Percentiles rank a stretch among this genome's conserved stretches.
These are phyloP conservation scores for Pelargonium citronellum DNA, from an alignment of 441 rosid species.

Conservation along the genomic window DNA sequence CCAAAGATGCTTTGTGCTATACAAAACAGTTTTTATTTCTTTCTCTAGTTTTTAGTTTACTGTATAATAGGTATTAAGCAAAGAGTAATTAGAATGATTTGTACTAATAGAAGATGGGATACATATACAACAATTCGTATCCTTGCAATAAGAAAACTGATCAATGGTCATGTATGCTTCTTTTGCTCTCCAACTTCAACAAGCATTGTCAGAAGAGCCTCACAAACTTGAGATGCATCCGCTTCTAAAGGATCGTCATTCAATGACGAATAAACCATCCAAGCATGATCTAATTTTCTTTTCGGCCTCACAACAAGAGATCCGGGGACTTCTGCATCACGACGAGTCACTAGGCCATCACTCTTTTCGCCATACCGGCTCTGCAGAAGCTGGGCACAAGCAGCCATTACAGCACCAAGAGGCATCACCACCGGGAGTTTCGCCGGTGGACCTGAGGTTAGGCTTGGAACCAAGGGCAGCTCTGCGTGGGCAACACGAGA, in stretches of 20 bases:
- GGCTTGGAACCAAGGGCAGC: conserved; percentile 42
- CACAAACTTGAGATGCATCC: conserved; percentile 83
- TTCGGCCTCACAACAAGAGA: conserved; percentile 71
- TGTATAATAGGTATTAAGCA: too few species aligned
- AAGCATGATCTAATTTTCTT: conserved; percentile 82
- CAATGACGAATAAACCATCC: conserved; percentile 94
- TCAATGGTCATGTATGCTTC: conserved; percentile 20
- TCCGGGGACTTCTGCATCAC: conserved; percentile 96
- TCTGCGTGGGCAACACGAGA: conserved; percentile 92
- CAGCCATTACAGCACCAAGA: conserved; percentile 93
- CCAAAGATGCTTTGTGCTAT: too few species aligned
- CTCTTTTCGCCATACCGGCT: conserved; percentile 81
- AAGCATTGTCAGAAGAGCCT: conserved; percentile 74
- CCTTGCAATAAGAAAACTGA: too few species aligned
- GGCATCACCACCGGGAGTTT: conserved; percentile 86
- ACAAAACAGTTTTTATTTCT: too few species aligned
- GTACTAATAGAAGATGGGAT: too few species aligned
- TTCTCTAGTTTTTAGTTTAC: too few species aligned
- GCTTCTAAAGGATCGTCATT: conserved; percentile 62
- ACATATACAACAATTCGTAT: too few species aligned
- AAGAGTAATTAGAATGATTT: too few species aligned
- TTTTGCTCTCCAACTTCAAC: conserved; percentile 63
- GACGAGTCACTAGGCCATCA: conserved; percentile 78
- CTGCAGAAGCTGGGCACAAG: conserved; percentile 84
- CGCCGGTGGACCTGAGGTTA: conserved; percentile 43